Base-by-base conservation (phyloP, 805 yeast genomes). In the Wickerhamiella parazyma region DNA sequence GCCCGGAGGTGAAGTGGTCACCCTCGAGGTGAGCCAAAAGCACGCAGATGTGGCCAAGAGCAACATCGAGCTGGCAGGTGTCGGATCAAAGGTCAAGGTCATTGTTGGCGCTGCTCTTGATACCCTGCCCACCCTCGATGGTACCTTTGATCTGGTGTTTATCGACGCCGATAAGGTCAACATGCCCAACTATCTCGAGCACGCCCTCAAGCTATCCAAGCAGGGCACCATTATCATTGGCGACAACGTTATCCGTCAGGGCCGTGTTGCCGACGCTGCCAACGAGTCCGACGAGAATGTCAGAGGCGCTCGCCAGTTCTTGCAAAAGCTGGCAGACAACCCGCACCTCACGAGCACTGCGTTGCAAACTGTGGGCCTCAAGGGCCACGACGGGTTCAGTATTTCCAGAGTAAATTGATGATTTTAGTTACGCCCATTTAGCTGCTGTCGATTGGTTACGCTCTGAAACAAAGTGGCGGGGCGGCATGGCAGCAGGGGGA, bases 331-430 rank as follows among this genome's bases (percentile, higher is more conserved):
- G 18, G 36, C 36, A 5, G 42, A 31, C 28, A 31, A 31, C 36
- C 42, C 36, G 16, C 14, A 10, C 2, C 31, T 31, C 16, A 39
- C 16, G 9, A 18, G 36, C 10, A 20, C 42, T 7, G 29, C 33
- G 21, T 22, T 29, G 36, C 42, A 39, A 18, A 39, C 42, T 8
- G 42, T 31, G n/a, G 42, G 42, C 1, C 8, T 26, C 29, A 39
- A 39, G 42, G 42, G 42, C 21, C 31, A 39, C 25, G 42, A 39
- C 33, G 36, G 42, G 21, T 39, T 39, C 19, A 19, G 25, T 21
- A 19, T 31, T 6, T 34, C 42, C 4, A 19, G 41, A n/a, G 42
- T 38, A 7, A 16, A 14, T 11, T 20, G 26, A 34, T 6, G 22
- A n/a, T n/a, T n/a, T n/a, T n/a, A n/a, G n/a, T n/a, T n/a, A n/a